phyloP scores from a whole-genome alignment of 768 basidiomycete species.

The Hemileccinum impolitum region DNA sequence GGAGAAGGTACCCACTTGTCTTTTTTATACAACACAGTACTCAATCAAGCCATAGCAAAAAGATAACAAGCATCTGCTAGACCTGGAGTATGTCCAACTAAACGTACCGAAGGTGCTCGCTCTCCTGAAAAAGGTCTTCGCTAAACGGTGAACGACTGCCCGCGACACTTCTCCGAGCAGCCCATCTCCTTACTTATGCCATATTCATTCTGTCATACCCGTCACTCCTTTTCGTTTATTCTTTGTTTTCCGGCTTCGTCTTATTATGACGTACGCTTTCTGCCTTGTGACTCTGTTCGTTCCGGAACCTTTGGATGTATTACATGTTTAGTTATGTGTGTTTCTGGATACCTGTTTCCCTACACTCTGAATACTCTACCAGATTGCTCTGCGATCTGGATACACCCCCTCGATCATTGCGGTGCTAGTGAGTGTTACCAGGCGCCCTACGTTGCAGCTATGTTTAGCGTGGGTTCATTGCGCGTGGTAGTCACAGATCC shows the following conservation, averaged over 20 bases:
- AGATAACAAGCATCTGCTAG: conserved; percentile 94
- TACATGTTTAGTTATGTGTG: conserved; percentile 36
- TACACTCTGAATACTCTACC: conserved; percentile 15
- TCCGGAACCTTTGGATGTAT: conserved; percentile 34
- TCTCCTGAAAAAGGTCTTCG: conserved; percentile 91
- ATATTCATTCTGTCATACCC: conserved; percentile 35
- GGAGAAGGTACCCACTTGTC: conserved; percentile 71
- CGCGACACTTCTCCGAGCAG: conserved; percentile 8
- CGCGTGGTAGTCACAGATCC: neutral
- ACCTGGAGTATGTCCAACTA: conserved; percentile 96
- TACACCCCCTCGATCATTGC: too few species aligned
- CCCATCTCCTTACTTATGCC: conserved; percentile 30
- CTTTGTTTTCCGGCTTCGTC: conserved; percentile 7
- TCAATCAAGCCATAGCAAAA: conserved; percentile 73
- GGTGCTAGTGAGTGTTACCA: too few species aligned
- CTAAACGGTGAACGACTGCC: conserved; percentile 60
- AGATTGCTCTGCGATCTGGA: too few species aligned
- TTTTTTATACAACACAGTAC: conserved; percentile 1
- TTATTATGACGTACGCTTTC: conserved; percentile 19
- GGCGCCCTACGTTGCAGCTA: too few species aligned
- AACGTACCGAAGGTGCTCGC: conserved; percentile 94
- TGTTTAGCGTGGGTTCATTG: too few species aligned
- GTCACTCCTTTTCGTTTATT: conserved; percentile 19
- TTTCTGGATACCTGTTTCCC: conserved; percentile 36
- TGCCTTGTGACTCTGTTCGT: conserved; percentile 26